Evolutionary conservation across 2,329 filamentous ascomycete genomes (phyloP), one percentile per base, ranked within the genome.

Genomic region (Paraphaeosphaeria minitans): DNA sequence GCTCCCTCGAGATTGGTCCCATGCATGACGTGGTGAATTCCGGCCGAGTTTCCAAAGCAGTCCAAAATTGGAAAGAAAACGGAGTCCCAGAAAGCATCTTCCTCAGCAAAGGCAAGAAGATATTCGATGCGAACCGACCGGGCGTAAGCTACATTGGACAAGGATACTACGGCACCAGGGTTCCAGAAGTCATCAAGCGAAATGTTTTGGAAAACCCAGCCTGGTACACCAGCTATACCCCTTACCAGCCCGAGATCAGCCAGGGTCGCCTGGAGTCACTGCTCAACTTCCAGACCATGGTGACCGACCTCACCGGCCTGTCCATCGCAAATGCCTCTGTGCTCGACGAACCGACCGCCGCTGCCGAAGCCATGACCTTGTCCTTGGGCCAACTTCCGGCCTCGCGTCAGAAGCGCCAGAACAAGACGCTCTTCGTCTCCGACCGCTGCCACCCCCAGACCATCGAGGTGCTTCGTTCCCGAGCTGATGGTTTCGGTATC

Each of bases 161-260:
- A 58, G 94, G 94, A 58, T 98, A 97, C 82, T 92, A 94, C 65
- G 89, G 87, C 37, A 94, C 92, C n/a, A 85, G 89, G 66, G 89
- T 91, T 0, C 94, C 94, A 4, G 86, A 92, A 56, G 93, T 97
- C 57, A 96, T 98, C 76, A 92, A 95, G 82, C 85, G 93, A 66
- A 97, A 97, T 75, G 85, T 98, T 4, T 81, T 98, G 58, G 93
- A 98, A 82, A 94, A 90, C 75, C 94, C 94, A 5, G 93, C 89
- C 10, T 98, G 94, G 94, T 98, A 98, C 77, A 98, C 94, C 42
- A 97, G 93, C 80, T 97, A 98, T 78, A 97, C 94, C 0, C 94
- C 94, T 16, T 98, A 97, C 79, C 94, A 98, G 80, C 90, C 94
- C 2, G 94, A 98, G 80, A 97, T 98, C 81, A 97, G 93, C 76